Conservation (phyloP, 805 yeast species). For the Soucietia sequanensis region DNA sequence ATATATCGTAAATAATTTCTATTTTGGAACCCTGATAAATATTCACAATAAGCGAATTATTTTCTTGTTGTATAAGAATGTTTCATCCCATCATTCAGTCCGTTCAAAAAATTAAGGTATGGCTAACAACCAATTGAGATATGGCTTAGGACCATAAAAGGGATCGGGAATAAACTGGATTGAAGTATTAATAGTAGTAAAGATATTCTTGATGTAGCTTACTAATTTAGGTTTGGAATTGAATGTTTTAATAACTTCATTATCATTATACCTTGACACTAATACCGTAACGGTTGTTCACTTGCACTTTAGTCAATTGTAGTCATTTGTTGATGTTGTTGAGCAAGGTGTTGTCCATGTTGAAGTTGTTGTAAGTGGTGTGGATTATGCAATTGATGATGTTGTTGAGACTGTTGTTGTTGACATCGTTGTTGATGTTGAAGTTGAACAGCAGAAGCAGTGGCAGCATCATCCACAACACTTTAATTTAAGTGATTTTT, state of each 20-base stretch:
- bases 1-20: no score
- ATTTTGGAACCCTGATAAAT: no score
- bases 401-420: slow-evolving; percentile 9
- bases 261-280: slow-evolving; percentile 24
- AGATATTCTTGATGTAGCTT: slow-evolving; percentile 35
- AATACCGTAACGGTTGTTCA: slow-evolving; percentile 2
- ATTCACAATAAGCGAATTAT: slow-evolving; percentile 47
- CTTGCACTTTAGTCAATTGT: slow-evolving; percentile 1
- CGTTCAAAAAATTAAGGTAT: slow-evolving; percentile 46
- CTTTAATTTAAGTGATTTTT: not conserved
- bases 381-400: slow-evolving; percentile 11
- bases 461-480: slow-evolving; percentile 4
- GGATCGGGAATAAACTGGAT: slow-evolving; percentile 48
- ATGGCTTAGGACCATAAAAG: no score
- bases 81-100: slow-evolving; percentile 42
- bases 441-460: slow-evolving; percentile 11
- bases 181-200: slow-evolving; percentile 44
- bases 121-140: slow-evolving; percentile 45
- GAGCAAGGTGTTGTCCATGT: not conserved
- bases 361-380: slow-evolving; percentile 6
- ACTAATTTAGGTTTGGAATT: slow-evolving; percentile 25
- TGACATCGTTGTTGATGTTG: slow-evolving; percentile 13
- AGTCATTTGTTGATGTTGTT: slow-evolving; percentile 9
- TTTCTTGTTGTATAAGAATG: slow-evolving; percentile 47
- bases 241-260: slow-evolving; percentile 31